A percentile compares a stretch with the other conserved stretches of the same genome.
These are phyloP conservation scores for Ophiosphaerella korrae DNA, from an alignment of 2,329 filamentous ascomycete species.

Conservation along the genomic window DNA sequence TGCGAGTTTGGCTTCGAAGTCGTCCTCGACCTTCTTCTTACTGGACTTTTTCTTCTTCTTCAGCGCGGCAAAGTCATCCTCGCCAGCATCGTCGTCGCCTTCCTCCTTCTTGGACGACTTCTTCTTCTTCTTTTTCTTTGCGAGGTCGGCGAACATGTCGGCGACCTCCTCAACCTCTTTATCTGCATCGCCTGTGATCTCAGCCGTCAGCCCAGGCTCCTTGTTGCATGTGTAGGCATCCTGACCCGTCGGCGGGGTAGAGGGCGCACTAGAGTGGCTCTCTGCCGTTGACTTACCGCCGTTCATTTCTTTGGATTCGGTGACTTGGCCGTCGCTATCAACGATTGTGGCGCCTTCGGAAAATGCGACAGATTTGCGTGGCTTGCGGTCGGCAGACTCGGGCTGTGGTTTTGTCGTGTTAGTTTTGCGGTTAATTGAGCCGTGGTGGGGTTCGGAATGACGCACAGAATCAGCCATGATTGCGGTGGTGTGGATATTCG, in stretches of 20 bases:
- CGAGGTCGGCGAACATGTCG: constrained; percentile 65
- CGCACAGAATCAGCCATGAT: constrained; percentile 59
- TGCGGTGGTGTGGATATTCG: constrained; percentile 41
- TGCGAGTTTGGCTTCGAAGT: constrained; percentile 71
- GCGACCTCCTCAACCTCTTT: constrained; percentile 69
- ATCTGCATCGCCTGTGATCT: constrained; percentile 49
- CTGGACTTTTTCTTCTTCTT: constrained; percentile 86
- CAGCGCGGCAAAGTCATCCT: constrained; percentile 68
- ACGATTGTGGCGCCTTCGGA: constrained; percentile 86
- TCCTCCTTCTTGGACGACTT: constrained; percentile 62
- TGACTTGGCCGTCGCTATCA: constrained; percentile 86
- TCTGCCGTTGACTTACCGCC: constrained; percentile 81
- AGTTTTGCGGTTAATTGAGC: constrained; percentile 6
- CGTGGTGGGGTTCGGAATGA: constrained; percentile 31
- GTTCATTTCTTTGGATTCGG: constrained; percentile 70
- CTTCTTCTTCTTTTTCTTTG: constrained; percentile 75
- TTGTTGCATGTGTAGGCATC: constrained; percentile 8
- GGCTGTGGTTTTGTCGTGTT: constrained; percentile 46
- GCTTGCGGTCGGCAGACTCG: constrained; percentile 64
- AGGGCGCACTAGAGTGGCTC: constrained; percentile 62
- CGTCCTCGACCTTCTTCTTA: constrained; percentile 64
- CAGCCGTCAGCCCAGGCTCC: constrained; percentile 25
- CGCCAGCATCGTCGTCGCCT: constrained; percentile 56
- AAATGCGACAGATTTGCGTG: constrained; percentile 93
- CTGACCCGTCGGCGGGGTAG: constrained; percentile 23